Base-by-base conservation (phyloP, 139 green algal genomes). In the Ulvella scutata region DNA sequence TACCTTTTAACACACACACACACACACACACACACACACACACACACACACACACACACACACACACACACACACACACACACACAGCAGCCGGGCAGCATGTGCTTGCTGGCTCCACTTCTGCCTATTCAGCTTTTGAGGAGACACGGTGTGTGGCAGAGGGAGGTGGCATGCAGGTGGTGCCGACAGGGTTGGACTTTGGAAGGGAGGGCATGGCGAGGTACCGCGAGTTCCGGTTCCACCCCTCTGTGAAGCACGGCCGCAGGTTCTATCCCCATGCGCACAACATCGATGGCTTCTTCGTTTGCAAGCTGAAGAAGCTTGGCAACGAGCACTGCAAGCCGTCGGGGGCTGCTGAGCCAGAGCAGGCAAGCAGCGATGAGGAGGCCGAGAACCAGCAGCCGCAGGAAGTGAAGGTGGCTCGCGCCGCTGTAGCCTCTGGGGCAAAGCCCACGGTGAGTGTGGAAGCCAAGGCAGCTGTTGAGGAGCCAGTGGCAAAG, bases 221-320 rank as follows among this genome's bases (percentile, higher is more conserved):
- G 38, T 98, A 91, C 82, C 82, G 92, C 1, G 94, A 97, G 75
- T 91, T 93, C 83, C 83, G 91, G 38, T 98, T 99, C 82, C 95
- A 98, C 81, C 93, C 95, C 7, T 92, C 87, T 2, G 62, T 98
- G 6, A 72, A 82, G 7, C 76, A 96, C 37, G 82, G 91, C 26
- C 82, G 91, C 20, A 87, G 95, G 44, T 99, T 97, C 88, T 99
- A 97, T 85, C 95, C 95, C 2, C 95, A 99, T 74, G 88, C 90
- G 6, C 95, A 99, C 84, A 99, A 99, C 86, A 77, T 99, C 79
- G 95, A 99, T 75, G 95, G 91, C n/a, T 99, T 99, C 86, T 99
- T 99, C 74, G 95, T 99, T 40, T 96, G 90, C 87, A 99, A 98
- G 86, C 81, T 99, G 38, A 96, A 97, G 82, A 99, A 99, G 86